A percentile compares a stretch with the other conserved stretches of the same genome.
Evolutionary conservation across 805 yeast genomes (phyloP).

Genomic region (Myxozyma sirexii): DNA sequence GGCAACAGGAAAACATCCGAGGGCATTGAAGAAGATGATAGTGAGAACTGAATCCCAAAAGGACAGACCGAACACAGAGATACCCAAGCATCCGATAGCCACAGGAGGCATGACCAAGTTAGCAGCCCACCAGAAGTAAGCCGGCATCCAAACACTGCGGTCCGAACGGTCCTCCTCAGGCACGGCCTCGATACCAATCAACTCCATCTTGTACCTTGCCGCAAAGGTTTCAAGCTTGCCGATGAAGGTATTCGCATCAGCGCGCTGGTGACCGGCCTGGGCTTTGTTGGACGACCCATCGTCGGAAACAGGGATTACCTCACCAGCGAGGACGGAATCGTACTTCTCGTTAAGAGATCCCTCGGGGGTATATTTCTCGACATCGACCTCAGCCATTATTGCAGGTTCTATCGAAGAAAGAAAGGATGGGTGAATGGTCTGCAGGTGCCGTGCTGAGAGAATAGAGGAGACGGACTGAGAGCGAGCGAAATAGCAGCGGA

Average conservation of each 20-base stretch:
- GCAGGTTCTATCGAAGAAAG: not conserved
- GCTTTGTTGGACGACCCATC: not conserved
- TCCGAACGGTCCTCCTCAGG: constrained; percentile 78
- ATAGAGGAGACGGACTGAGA: too few relatives aligned
- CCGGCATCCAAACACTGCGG: constrained; percentile 58
- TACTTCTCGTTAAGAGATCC: constrained; percentile 6
- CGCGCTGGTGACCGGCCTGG: not conserved
- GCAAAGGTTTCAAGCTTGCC: constrained; percentile 8
- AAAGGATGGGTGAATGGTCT: not conserved
- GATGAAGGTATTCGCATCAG: not conserved
- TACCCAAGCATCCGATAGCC: constrained; percentile 73
- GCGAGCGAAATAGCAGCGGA: too few relatives aligned
- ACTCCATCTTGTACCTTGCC: constrained; percentile 44
- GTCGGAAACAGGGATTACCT: not conserved
- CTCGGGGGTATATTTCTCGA: not conserved
- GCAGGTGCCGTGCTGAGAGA: too few relatives aligned
- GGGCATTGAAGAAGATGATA: constrained; percentile 69
- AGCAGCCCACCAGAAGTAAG: constrained; percentile 77
- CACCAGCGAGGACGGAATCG: constrained; percentile 4
- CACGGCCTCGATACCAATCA: constrained; percentile 78
- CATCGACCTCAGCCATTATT: not conserved
- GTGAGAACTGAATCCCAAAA: constrained; percentile 71
- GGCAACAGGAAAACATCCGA: constrained; percentile 82
- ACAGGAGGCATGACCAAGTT: constrained; percentile 84
- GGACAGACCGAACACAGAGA: constrained; percentile 63